Base-by-base conservation (phyloP, 345 rosid genomes). In the Physaria fendleri region DNA sequence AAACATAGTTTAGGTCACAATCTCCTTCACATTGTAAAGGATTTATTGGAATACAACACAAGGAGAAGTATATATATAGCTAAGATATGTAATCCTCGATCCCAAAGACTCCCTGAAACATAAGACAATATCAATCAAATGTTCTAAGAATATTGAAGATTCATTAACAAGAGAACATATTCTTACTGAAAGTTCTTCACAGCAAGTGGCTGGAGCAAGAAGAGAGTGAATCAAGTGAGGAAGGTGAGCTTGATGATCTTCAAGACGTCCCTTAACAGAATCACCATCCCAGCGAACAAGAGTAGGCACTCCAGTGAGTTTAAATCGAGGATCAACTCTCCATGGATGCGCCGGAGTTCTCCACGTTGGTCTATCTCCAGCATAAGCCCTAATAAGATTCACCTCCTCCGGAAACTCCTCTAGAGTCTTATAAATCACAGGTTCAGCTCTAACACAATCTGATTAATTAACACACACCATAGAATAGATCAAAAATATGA, bases 371-470 rank as follows among this genome's bases (percentile, higher is more conserved):
- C 93, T 76, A 58, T 88, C 98, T 46, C 96, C 98, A 34, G 81
- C 96, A 61, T 88, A 84, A 5, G 82, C 95, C 9, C 78, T 75
- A 63, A 88, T 77, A 23, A 92, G 85, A 0, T 65, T 74, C 30
- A 92, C 71, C 14, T 81, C 77, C 43, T 78, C 88, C 0, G 84
- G 1, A 5, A 74, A 75, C 58, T 79, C 84, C 68, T 84, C 93
- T 37, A 92, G 80, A 18, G 77, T 84, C 65, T 84, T 81, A 79
- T 77, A 66, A 29, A 88, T 88, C 55, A 82, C 86, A 14, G 98
- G 98, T 59, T 91, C 95, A 55, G 98, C 95, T 78, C 96, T 79
- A 66, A 91, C 93, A 59, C 96, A 88, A 10, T 88, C 96, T 91
- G 69, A 59, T n/a, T n/a, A 30, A 30, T 2, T 1, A 49, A 45